Evolutionary conservation across 1,284 basidiomycete genomes (phyloP).

Genomic region (Testicularia cyperi): DNA sequence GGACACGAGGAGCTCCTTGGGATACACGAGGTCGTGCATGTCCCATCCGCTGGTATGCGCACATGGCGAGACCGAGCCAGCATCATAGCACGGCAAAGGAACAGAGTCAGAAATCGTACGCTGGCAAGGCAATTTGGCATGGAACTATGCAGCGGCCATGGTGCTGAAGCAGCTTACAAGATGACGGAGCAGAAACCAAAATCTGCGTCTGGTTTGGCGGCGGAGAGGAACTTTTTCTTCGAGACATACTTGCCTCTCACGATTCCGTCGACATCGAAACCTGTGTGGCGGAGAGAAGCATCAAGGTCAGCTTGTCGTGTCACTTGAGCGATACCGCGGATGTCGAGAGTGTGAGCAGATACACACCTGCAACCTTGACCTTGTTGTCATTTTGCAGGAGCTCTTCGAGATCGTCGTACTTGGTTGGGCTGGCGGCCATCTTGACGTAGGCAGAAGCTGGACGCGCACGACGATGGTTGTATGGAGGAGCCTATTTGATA

Average conservation of each 20-base stretch:
- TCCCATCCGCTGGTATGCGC: conserved; percentile 19
- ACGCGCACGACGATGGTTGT: no score
- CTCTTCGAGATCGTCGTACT: conserved; percentile 34
- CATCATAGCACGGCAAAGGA: conserved; percentile 14
- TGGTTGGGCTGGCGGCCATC: conserved; percentile 4
- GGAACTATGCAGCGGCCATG: no score
- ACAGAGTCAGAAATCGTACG: no score
- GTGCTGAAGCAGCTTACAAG: conserved; percentile 66
- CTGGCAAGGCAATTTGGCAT: no score
- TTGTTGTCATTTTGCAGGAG: conserved; percentile 71
- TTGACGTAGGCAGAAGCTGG: not conserved
- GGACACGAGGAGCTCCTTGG: conserved; percentile 80
- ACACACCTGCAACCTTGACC: conserved; percentile 83
- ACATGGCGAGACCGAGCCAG: not conserved
- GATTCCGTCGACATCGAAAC: conserved; percentile 71
- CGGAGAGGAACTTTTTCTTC: conserved; percentile 85
- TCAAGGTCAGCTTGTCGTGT: not conserved
- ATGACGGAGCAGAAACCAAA: conserved; percentile 49
- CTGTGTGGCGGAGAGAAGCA: conserved; percentile 4
- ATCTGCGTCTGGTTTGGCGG: conserved; percentile 72
- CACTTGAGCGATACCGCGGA: no score
- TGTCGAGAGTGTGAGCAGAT: not conserved
- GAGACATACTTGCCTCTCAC: conserved; percentile 92
- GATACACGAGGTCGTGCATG: conserved; percentile 64
- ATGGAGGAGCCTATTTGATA: no score